Evolutionary conservation across 192 early-diverging fungal genomes (phyloP).

Genomic region (Ambispora gerdemannii): DNA sequence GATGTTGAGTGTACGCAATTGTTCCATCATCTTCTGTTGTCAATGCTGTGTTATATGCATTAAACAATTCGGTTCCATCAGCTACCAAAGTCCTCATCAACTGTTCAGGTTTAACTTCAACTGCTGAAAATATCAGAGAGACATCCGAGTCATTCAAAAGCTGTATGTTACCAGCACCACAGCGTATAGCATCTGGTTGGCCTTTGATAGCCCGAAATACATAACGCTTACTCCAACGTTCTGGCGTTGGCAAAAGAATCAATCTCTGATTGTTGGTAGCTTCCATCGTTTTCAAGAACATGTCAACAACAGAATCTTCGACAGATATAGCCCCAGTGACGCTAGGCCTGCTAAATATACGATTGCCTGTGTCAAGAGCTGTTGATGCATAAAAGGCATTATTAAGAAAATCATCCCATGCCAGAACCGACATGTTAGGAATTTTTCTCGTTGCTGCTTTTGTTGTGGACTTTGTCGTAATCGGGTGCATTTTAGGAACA

Average conservation of each 20-base stretch:
- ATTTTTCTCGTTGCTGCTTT: neutral
- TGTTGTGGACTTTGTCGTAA: neutral
- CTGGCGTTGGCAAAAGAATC: neutral
- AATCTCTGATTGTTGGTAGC: slow-evolving; percentile 19
- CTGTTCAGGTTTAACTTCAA: slow-evolving; percentile 17
- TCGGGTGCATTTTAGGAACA: neutral
- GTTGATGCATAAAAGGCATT: slow-evolving; percentile 3
- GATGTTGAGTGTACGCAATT: neutral
- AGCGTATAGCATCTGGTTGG: slow-evolving; percentile 25
- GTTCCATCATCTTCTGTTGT: neutral
- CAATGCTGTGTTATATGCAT: slow-evolving; percentile 22
- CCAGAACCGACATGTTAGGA: slow-evolving; percentile 6
- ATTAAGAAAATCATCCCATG: slow-evolving; percentile 23
- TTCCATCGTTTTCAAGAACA: slow-evolving; percentile 19
- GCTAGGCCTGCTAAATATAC: slow-evolving; percentile 15
- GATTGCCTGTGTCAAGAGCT: neutral
- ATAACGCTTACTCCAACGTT: slow-evolving; percentile 18
- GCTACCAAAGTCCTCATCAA: neutral
- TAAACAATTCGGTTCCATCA: slow-evolving; percentile 9
- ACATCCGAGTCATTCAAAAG: neutral
- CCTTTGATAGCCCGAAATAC: neutral
- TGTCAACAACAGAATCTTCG: slow-evolving; percentile 18
- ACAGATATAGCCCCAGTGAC: neutral
- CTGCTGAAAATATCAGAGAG: neutral
- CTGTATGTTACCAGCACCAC: neutral